phyloP scores from a whole-genome alignment of 108 stramenopile species.

The Skeletonema costatum region DNA sequence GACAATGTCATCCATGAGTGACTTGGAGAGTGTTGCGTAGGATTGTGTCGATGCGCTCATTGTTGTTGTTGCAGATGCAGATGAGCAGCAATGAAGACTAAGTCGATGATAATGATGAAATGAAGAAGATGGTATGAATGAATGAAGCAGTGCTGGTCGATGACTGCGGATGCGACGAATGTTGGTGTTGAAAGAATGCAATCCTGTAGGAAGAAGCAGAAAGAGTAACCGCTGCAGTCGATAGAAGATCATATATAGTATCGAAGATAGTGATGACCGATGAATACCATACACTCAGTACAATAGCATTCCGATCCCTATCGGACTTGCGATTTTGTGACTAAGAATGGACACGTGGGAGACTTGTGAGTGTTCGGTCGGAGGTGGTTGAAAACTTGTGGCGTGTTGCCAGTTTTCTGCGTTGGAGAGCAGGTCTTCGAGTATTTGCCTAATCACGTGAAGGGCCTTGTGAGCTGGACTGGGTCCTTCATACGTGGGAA shows the following conservation, averaged over 20 bases:
- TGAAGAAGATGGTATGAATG: background rate
- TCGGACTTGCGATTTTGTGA: no score
- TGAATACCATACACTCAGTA: no score
- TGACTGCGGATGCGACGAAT: background rate
- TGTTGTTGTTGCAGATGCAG: background rate
- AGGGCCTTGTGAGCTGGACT: no score
- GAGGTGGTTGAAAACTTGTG: no score
- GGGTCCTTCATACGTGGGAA: no score
- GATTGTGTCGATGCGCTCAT: background rate
- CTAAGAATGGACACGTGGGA: no score
- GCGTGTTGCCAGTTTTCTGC: no score
- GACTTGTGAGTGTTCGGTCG: no score
- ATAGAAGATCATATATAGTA: background rate
- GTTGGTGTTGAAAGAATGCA: background rate
- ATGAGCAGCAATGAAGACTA: background rate
- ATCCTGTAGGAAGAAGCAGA: background rate
- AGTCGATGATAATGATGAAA: background rate
- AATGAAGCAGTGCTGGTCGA: background rate
- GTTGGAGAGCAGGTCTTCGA: no score
- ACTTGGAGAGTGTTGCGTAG: background rate
- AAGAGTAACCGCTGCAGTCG: background rate
- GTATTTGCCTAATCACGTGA: no score
- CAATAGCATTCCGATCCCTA: no score
- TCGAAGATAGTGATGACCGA: no score
- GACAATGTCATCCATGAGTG: conserved; percentile 13